phyloP scores from a whole-genome alignment of 2,329 filamentous ascomycete genomes.

The Xylariaceae sp. region DNA sequence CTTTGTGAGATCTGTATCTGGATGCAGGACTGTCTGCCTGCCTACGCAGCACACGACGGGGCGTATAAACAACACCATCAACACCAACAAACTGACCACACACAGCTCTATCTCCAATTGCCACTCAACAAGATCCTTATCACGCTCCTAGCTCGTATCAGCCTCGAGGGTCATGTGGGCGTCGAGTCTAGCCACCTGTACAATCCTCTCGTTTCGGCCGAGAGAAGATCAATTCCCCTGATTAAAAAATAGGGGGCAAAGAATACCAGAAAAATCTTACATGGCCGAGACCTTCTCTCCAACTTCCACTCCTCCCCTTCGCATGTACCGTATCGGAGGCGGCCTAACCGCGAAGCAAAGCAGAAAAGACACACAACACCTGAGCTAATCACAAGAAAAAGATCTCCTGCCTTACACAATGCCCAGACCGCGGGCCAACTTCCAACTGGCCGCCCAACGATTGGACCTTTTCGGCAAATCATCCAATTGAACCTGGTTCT shows the following conservation, averaged over 20 bases:
- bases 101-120: slow-evolving; percentile 3
- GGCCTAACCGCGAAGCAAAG: slow-evolving; percentile 5
- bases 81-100: not conserved
- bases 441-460: too few relatives aligned
- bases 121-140: not conserved
- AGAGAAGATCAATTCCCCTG: not conserved
- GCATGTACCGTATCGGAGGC: slow-evolving; percentile 2
- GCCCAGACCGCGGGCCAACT: too few relatives aligned
- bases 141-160: not conserved
- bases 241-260: not conserved
- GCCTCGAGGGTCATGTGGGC: not conserved
- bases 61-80: not conserved
- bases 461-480: too few relatives aligned
- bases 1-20: slow-evolving; percentile 17
- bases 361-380: not conserved
- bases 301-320: slow-evolving; percentile 2
- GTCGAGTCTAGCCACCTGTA: not conserved
- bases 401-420: too few relatives aligned
- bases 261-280: not conserved
- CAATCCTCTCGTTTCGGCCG: slow-evolving; percentile 2
- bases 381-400: too few relatives aligned
- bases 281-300: slow-evolving; percentile 11
- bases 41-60: not conserved
- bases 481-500: too few relatives aligned
- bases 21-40: not conserved